These are phyloP conservation scores for Gossypium herbaceum DNA, from an alignment of 345 rosid genomes.

Conservation along the genomic window DNA sequence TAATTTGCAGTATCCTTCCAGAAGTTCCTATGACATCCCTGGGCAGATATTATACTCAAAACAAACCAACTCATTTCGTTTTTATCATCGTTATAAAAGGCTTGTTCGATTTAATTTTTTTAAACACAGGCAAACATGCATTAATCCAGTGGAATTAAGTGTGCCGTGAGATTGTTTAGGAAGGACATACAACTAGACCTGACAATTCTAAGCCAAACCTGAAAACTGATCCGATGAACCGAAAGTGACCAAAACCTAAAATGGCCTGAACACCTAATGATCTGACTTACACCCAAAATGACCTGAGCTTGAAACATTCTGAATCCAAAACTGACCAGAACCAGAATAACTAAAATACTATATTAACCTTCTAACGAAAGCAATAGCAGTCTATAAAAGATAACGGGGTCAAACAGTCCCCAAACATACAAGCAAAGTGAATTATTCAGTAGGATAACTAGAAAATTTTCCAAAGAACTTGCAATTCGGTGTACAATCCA, in stretches of 20 bases:
- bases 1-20: not conserved
- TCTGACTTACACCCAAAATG: no score
- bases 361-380: not conserved
- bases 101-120: not conserved
- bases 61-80: not conserved
- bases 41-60: not conserved
- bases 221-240: no score
- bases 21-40: not conserved
- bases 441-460: not conserved
- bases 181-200: no score
- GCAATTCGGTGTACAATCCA: conserved; percentile 23
- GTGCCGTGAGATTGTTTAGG: not conserved
- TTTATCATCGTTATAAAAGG: not conserved
- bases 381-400: not conserved
- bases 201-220: no score
- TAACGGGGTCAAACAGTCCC: not conserved
- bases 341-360: no score
- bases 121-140: not conserved
- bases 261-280: no score
- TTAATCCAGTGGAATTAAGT: not conserved
- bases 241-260: no score
- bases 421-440: not conserved
- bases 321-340: no score
- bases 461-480: not conserved
- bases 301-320: no score